Conservation (phyloP, 2,329 filamentous ascomycete species). For the Venturia effusa region DNA sequence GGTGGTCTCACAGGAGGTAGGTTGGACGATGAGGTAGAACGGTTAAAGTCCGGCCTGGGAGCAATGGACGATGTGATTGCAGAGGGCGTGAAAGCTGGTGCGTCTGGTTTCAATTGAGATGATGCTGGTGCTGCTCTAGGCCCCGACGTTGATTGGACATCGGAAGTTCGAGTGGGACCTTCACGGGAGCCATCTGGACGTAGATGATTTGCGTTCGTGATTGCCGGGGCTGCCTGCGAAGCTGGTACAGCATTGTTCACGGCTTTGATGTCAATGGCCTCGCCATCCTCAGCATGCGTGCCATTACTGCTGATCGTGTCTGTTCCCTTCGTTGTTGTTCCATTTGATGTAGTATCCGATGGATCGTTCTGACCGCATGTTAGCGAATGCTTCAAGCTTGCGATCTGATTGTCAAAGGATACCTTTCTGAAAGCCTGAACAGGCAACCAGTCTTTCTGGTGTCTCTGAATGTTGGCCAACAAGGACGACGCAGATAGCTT, state of each 20-base stretch:
- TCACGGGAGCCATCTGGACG: constrained; percentile 8
- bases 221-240: constrained; percentile 14
- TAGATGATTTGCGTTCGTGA: constrained; percentile 12
- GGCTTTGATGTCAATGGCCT: constrained; percentile 52
- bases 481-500: constrained; percentile 63
- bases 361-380: background rate
- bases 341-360: constrained; percentile 6
- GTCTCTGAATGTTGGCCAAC: constrained; percentile 57
- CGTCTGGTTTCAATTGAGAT: background rate
- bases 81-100: constrained; percentile 1
- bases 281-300: constrained; percentile 57
- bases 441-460: constrained; percentile 59
- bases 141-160: background rate
- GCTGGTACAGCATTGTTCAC: constrained; percentile 10
- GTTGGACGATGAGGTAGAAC: constrained; percentile 18
- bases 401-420: background rate
- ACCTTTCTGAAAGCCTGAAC: constrained; percentile 64
- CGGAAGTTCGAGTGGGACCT: background rate
- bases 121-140: background rate
- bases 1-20: constrained; percentile 19
- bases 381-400: background rate
- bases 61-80: constrained; percentile 12
- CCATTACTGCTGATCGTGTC: constrained; percentile 3
- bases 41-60: constrained; percentile 19
- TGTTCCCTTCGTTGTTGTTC: constrained; percentile 20